phyloP scores from a whole-genome alignment of 2,329 filamentous ascomycete species.

The Sporothrix dimorphospora region DNA sequence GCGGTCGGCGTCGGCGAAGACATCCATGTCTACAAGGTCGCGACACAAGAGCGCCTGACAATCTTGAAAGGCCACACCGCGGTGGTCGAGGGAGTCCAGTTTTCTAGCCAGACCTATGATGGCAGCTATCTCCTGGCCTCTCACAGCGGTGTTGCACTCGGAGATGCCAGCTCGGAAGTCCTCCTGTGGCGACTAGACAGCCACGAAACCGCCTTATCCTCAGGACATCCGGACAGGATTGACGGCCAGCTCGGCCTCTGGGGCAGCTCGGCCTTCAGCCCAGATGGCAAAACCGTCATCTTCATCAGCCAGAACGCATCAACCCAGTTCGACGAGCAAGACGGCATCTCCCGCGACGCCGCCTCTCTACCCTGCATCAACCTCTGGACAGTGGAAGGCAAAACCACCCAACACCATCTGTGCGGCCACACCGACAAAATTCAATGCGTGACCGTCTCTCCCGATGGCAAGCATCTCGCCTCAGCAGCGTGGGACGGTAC shows the following conservation, averaged over 20 bases:
- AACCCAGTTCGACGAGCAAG: slow-evolving; percentile 3
- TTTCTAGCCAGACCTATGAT: not conserved
- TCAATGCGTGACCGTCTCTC: not conserved
- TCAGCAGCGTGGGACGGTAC: not conserved
- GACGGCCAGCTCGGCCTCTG: not conserved
- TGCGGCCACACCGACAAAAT: not conserved
- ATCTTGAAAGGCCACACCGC: not conserved
- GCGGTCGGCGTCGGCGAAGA: not conserved
- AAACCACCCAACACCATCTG: not conserved
- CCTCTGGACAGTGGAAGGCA: not conserved
- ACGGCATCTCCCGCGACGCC: not conserved
- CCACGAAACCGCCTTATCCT: not conserved
- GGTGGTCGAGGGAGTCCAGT: not conserved
- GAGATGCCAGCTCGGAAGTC: not conserved
- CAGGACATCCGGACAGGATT: not conserved
- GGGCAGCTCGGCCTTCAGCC: not conserved
- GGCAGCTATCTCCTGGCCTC: not conserved
- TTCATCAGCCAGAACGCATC: not conserved
- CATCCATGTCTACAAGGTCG: not conserved
- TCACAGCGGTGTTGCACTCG: not conserved
- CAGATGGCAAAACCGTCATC: not conserved
- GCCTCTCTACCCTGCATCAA: not conserved
- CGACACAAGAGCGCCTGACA: not conserved
- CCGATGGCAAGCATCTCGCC: not conserved
- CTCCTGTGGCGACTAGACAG: not conserved